These are phyloP conservation scores for Phytopythium mirpurense DNA, from an alignment of 352 stramenopile species.

Conservation along the genomic window DNA sequence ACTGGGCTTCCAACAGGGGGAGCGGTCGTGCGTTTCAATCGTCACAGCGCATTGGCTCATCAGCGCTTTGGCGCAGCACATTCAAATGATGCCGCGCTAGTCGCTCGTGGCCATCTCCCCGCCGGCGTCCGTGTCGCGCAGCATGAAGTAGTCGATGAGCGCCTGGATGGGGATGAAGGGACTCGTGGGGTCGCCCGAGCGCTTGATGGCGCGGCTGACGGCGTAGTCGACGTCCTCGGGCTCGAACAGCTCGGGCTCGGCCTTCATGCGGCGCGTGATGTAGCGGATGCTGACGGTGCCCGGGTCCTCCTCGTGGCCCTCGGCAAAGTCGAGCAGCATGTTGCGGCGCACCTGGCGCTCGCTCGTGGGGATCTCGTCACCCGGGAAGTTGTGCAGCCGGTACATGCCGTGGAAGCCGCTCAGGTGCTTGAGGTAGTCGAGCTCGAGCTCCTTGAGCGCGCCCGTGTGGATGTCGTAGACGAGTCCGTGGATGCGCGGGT, in stretches of 20 bases:
- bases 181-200: slow-evolving; percentile 19
- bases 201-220: slow-evolving; percentile 30
- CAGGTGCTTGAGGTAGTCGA: slow-evolving; percentile 62
- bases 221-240: slow-evolving; percentile 40
- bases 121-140: slow-evolving; percentile 4
- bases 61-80: too few relatives aligned
- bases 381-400: slow-evolving; percentile 45
- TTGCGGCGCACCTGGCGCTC: slow-evolving; percentile 46
- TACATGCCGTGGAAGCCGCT: slow-evolving; percentile 40
- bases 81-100: too few relatives aligned
- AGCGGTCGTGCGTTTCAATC: too few relatives aligned
- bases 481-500: slow-evolving; percentile 85
- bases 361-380: slow-evolving; percentile 46
- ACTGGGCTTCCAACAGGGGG: too few relatives aligned
- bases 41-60: too few relatives aligned
- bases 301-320: slow-evolving; percentile 55
- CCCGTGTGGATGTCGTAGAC: slow-evolving; percentile 83
- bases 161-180: slow-evolving; percentile 39
- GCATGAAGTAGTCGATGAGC: slow-evolving; percentile 33
- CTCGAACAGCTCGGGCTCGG: slow-evolving; percentile 48
- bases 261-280: slow-evolving; percentile 48
- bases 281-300: slow-evolving; percentile 46
- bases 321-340: slow-evolving; percentile 44
- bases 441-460: slow-evolving; percentile 69
- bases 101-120: slow-evolving; percentile 2